Evolutionary conservation across 73 alveolate genomes (phyloP), one percentile per base, ranked within the genome.

Genomic region (Blepharisma japonicum): DNA sequence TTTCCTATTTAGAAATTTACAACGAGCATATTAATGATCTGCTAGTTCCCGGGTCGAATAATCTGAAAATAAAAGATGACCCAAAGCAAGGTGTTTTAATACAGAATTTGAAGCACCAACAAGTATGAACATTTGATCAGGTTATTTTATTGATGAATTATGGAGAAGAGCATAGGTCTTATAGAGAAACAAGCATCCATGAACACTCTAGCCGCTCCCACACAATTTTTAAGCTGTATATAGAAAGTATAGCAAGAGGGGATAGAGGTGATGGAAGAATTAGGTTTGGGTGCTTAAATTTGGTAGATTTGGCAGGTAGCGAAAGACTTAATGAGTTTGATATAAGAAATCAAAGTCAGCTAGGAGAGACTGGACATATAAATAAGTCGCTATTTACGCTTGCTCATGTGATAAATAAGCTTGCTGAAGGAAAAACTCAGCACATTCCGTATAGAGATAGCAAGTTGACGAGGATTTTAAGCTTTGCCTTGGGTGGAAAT

Each of bases 141-240:
- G 97, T 92, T 0, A 90, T 90, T 20, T 70, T 87, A 55, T 77
- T 95, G 53, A 91, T 93, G 94, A 93, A 95, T 66, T 87, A 89
- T 54, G 99, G 99, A 6, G 99, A 95, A 87, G 99, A 95, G 80
- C 96, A 95, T 74, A 85, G 99, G 61, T 82, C 84, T 54, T 95
- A 95, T 82, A 90, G 92, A 76, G 96, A 95, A 77, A 95, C 98
- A n/a, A 89, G 90, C 47, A 90, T 93, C 71, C 97, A 95, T 85
- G 99, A 95, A 84, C 97, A 95, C 79, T 91, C 98, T 32, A 87
- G 97, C 38, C 83, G 99, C 55, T 94, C 98, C 7, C 99, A 95
- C 81, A 95, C 99, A 5, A 89, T 95, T 39, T 95, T 94, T 83
- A 87, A 81, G 50, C 79, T 56, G 47, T 74, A 25, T 6, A 70